Evolutionary conservation across 345 rosid species (phyloP).

Genomic region (Raphanus raphanistrum): DNA sequence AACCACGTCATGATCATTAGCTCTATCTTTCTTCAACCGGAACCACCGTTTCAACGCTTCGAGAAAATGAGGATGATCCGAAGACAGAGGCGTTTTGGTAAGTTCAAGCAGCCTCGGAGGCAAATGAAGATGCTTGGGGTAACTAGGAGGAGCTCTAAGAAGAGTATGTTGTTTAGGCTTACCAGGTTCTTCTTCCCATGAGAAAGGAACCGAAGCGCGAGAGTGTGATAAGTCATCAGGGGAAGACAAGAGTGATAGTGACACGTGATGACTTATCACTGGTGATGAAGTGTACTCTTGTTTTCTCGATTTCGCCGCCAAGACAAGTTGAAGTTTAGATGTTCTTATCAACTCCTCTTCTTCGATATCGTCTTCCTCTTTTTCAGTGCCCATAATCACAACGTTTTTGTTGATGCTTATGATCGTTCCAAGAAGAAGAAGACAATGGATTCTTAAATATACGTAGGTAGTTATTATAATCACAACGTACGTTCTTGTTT

Average conservation of each 20-base stretch:
- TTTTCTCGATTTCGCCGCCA: conserved; percentile 34
- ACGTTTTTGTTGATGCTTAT: neutral
- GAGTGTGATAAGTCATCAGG: conserved; percentile 46
- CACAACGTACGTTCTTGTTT: neutral
- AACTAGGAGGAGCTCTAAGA: conserved; percentile 17
- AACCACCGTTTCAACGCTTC: conserved; percentile 42
- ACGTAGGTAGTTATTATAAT: neutral
- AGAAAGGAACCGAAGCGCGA: conserved; percentile 72
- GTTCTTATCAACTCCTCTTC: conserved; percentile 17
- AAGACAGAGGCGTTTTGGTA: conserved; percentile 38
- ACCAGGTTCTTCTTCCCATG: conserved; percentile 90
- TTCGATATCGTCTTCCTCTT: conserved; percentile 15
- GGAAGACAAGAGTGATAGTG: conserved; percentile 24
- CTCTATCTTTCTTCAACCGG: conserved; percentile 44
- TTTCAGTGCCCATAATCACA: conserved; percentile 32
- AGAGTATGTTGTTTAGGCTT: conserved; percentile 56
- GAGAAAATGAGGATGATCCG: neutral
- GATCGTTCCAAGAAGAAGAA: conserved; percentile 7
- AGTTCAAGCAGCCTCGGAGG: conserved; percentile 59
- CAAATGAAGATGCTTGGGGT: conserved; percentile 46
- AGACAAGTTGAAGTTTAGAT: conserved; percentile 44
- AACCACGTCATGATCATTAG: conserved; percentile 6
- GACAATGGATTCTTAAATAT: conserved; percentile 23
- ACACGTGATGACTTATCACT: conserved; percentile 13
- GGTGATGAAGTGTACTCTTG: conserved; percentile 41